Percentiles rank a stretch among this genome's conserved stretches.
Conservation (phyloP, 2,329 filamentous ascomycete species). For the Zarea fungicola region DNA sequence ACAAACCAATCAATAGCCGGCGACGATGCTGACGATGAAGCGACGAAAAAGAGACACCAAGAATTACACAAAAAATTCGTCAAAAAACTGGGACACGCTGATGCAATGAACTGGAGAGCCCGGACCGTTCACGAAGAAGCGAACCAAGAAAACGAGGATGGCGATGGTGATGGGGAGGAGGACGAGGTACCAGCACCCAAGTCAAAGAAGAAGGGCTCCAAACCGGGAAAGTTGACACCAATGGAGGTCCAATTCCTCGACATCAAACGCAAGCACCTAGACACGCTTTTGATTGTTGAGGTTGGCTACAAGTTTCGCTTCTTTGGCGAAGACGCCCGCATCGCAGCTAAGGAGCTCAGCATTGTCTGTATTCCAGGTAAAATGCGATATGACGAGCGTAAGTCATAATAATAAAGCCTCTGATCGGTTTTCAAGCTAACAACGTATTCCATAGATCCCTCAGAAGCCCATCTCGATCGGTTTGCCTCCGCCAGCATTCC, state of each 20-base stretch:
- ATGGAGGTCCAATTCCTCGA: slow-evolving; percentile 92
- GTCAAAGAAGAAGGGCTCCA: slow-evolving; percentile 63
- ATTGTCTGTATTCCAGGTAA: slow-evolving; percentile 98
- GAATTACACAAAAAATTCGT: slow-evolving; percentile 80
- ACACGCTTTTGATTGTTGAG: slow-evolving; percentile 86
- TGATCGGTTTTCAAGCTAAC: no score
- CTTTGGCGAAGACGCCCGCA: slow-evolving; percentile 89
- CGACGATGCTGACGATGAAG: slow-evolving; percentile 44
- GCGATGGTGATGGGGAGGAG: slow-evolving; percentile 51
- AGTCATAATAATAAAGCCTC: no score
- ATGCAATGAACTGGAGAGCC: slow-evolving; percentile 66
- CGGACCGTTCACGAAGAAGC: slow-evolving; percentile 51
- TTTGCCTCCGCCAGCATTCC: slow-evolving; percentile 97
- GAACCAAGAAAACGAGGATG: slow-evolving; percentile 49
- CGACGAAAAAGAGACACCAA: slow-evolving; percentile 54
- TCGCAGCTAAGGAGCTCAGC: slow-evolving; percentile 82
- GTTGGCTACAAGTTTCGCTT: slow-evolving; percentile 98
- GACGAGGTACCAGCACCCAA: slow-evolving; percentile 43
- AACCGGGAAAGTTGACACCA: slow-evolving; percentile 76
- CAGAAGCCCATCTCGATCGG: slow-evolving; percentile 83
- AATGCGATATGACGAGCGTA: slow-evolving; percentile 84
- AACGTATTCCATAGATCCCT: slow-evolving; percentile 53
- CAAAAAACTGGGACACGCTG: slow-evolving; percentile 80
- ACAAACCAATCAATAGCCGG: slow-evolving; percentile 33
- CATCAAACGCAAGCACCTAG: slow-evolving; percentile 86